These are phyloP conservation scores for Ramularia collo-cygni DNA, from an alignment of 2,329 filamentous ascomycete species.

Conservation along the genomic window DNA sequence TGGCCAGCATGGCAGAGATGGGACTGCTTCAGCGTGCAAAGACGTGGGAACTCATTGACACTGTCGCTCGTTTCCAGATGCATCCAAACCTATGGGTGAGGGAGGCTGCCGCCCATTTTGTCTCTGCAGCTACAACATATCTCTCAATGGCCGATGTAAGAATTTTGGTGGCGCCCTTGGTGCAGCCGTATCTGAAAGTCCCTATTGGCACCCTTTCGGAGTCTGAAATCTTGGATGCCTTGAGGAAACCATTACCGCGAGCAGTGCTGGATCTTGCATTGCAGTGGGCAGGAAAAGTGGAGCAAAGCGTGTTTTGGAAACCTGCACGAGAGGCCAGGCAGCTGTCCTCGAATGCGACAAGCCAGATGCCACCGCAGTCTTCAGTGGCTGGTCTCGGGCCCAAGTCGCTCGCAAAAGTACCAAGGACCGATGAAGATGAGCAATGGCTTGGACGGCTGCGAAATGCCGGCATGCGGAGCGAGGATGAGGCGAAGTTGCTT, in stretches of 20 bases:
- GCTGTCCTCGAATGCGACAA: conserved; percentile 46
- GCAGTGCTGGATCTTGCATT: conserved; percentile 78
- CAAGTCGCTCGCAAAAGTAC: conserved; percentile 55
- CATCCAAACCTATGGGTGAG: conserved; percentile 95
- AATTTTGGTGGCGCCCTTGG: conserved; percentile 73
- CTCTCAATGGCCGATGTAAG: conserved; percentile 73
- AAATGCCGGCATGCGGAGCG: conserved; percentile 70
- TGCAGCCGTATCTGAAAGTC: conserved; percentile 75
- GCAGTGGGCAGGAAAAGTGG: conserved; percentile 64
- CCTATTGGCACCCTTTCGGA: conserved; percentile 64
- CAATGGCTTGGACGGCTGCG: conserved; percentile 81
- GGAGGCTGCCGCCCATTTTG: conserved; percentile 78
- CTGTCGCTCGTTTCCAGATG: conserved; percentile 77
- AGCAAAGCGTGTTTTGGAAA: conserved; percentile 84
- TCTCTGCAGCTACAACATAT: conserved; percentile 68
- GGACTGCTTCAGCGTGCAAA: conserved; percentile 80
- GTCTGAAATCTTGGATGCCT: conserved; percentile 65
- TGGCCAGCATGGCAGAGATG: conserved; percentile 80
- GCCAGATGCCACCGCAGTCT: conserved; percentile 51
- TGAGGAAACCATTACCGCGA: conserved; percentile 75
- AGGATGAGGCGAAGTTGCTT: conserved; percentile 86
- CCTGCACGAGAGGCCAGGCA: conserved; percentile 62
- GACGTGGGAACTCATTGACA: conserved; percentile 80
- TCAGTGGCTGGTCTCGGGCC: conserved; percentile 51
- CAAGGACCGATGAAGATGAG: conserved; percentile 87